phyloP scores from a whole-genome alignment of 2,329 filamentous ascomycete species.

The Paramyrothecium roridum region DNA sequence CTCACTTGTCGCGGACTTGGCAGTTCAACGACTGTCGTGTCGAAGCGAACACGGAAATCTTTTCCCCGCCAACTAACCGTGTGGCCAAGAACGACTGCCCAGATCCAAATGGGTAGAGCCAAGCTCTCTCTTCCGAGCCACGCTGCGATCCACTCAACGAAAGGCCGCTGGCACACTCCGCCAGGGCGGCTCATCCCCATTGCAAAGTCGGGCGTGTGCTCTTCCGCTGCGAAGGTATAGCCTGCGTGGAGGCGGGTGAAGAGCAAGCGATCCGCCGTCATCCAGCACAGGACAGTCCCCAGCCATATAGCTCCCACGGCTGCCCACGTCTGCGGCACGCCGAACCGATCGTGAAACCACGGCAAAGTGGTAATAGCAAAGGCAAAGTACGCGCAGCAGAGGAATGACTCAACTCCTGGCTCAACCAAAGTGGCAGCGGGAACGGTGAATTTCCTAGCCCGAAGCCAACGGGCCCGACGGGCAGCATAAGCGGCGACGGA shows the following conservation, averaged over 20 bases:
- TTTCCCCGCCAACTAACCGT: constrained; percentile 86
- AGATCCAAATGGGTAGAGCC: constrained; percentile 85
- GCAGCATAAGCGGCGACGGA: constrained; percentile 73
- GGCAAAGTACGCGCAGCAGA: constrained; percentile 78
- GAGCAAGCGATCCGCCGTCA: constrained; percentile 68
- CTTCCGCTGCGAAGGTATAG: constrained; percentile 66
- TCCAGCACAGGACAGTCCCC: constrained; percentile 66
- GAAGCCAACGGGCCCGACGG: constrained; percentile 82
- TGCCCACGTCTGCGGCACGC: constrained; percentile 63
- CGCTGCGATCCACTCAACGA: constrained; percentile 70
- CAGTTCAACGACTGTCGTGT: constrained; percentile 69
- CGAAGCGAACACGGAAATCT: constrained; percentile 74
- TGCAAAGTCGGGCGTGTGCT: constrained; percentile 73
- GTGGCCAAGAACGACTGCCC: constrained; percentile 84
- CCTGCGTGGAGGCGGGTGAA: constrained; percentile 74
- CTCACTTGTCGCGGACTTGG: constrained; percentile 3
- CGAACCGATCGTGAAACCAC: constrained; percentile 50
- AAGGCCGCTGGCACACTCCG: constrained; percentile 48
- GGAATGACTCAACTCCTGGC: constrained; percentile 82
- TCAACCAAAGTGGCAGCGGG: constrained; percentile 85
- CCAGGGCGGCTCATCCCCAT: constrained; percentile 34
- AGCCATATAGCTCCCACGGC: constrained; percentile 66
- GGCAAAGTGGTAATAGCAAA: constrained; percentile 75
- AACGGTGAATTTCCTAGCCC: constrained; percentile 93
- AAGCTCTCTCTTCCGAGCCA: constrained; percentile 84